Evolutionary conservation across 169 alveolate species (phyloP).

Genomic region (Plasmodium blacklocki): DNA sequence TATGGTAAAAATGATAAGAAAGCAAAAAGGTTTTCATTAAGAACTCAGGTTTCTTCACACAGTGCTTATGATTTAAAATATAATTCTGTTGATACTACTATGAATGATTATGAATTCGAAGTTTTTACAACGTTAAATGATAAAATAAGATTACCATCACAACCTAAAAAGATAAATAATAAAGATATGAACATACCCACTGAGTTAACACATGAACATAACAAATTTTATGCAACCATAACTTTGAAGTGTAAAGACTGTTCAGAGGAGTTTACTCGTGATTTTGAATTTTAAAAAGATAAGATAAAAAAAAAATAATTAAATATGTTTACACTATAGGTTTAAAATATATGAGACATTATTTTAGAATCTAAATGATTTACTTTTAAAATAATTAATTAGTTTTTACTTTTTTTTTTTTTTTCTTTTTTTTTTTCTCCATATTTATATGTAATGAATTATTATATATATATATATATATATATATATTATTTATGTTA

Average conservation of each 20-base stretch:
- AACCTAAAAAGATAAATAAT: constrained; percentile 3
- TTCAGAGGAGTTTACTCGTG: constrained; percentile 14
- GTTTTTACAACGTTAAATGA: constrained; percentile 36
- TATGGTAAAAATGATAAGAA: constrained; percentile 1
- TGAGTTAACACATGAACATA: constrained; percentile 21
- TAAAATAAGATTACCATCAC: constrained; percentile 15
- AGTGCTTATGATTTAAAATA: background rate
- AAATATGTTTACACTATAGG: too few species aligned
- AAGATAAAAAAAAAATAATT: background rate
- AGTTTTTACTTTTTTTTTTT: too few species aligned
- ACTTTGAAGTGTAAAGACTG: constrained; percentile 40
- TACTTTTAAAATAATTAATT: too few species aligned
- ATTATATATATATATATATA: too few species aligned
- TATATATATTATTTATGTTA: too few species aligned
- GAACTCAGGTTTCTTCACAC: constrained; percentile 10
- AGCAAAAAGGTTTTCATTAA: constrained; percentile 3
- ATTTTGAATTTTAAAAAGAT: constrained; percentile 10
- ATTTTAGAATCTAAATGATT: too few species aligned
- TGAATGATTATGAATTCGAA: constrained; percentile 46
- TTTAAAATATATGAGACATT: too few species aligned
- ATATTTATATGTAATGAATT: too few species aligned
- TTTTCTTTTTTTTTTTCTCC: too few species aligned
- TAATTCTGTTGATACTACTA: constrained; percentile 5
- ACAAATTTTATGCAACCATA: constrained; percentile 25
- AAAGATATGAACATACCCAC: constrained; percentile 10